These are phyloP conservation scores for Chrysopogon serrulatus DNA, from an alignment of 176 grass and related monocot genomes.

Conservation along the genomic window DNA sequence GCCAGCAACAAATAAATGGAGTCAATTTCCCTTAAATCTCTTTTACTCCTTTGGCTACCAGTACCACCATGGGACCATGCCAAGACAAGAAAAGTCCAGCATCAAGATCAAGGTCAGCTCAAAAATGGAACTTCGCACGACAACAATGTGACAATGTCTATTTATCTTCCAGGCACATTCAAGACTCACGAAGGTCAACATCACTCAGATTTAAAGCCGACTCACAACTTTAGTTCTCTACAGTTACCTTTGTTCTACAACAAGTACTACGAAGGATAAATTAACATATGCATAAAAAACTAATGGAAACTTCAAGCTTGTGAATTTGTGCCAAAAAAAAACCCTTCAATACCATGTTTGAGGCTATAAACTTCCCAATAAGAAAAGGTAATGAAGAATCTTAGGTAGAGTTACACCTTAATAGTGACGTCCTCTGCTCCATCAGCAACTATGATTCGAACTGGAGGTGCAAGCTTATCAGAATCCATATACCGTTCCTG, in stretches of 20 bases:
- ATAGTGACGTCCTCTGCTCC: slow-evolving; percentile 95
- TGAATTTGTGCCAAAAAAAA: not conserved
- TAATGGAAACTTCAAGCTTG: not conserved
- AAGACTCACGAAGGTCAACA: not conserved
- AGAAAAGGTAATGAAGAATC: not conserved
- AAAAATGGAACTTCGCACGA: not conserved
- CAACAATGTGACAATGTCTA: not conserved
- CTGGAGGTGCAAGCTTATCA: slow-evolving; percentile 65
- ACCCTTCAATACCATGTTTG: not conserved
- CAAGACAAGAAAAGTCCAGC: not conserved
- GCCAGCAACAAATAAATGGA: not conserved
- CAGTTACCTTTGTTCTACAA: not conserved
- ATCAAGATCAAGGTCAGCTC: not conserved
- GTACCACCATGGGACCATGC: not conserved
- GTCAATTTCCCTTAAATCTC: not conserved
- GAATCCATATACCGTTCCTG: slow-evolving; percentile 84
- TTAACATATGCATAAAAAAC: not conserved
- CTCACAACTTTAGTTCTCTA: not conserved
- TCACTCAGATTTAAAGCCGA: not conserved
- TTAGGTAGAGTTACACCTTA: slow-evolving; percentile 51
- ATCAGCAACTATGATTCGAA: slow-evolving; percentile 92
- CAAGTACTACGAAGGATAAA: not conserved
- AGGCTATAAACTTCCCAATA: not conserved
- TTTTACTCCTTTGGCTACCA: not conserved
- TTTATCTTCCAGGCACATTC: not conserved